Evolutionary conservation across 2,329 filamentous ascomycete species (phyloP), one percentile per base, ranked within the genome.

Genomic region (Paecilomyces fulvus): DNA sequence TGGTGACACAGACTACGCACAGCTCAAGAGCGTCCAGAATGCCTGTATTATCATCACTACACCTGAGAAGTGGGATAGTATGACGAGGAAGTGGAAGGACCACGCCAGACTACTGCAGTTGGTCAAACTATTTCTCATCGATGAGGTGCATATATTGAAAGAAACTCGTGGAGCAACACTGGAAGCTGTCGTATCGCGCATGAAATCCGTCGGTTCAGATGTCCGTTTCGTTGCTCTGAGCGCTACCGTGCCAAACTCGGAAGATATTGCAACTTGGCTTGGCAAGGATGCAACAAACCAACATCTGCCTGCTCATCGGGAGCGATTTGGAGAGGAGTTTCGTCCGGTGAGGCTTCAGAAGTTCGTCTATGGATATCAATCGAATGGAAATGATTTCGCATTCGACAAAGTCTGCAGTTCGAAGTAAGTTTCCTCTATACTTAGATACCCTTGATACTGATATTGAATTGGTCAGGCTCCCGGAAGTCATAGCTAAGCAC

Each of bases 51-150:
- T 95, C 61, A 81, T 95, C 59, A 94, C 90, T 0, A 95, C 90
- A 0, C 90, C 90, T 0, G 90, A 95, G 71, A 95, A 95, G 66
- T 95, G 90, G 90, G 90, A 95, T 67, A 92, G 89, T 58, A 86
- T 94, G 69, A 95, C 90, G 0, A 80, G 90, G 17, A 92, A 90
- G 66, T 95, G 90, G 90, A 84, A 86, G 63, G 90, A 95, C 63
- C 87, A 95, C 64, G 80, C 81, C 54, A 87, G 80, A 60, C 75
- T 95, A 17, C 83, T 95, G 71, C 82, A 86, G 57, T 78, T 92
- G 59, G 83, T 95, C 50, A 88, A 87, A 58, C 75, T 95, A 0
- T 90, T 94, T 59, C 79, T 95, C 20, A 91, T 95, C 56, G 90
- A 95, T 63, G 90, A 95, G 66, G 89, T 95, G 0, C 90, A 95